These are phyloP conservation scores for Cladosporium cucumerinum DNA, from an alignment of 2,329 filamentous ascomycete species.

Conservation along the genomic window DNA sequence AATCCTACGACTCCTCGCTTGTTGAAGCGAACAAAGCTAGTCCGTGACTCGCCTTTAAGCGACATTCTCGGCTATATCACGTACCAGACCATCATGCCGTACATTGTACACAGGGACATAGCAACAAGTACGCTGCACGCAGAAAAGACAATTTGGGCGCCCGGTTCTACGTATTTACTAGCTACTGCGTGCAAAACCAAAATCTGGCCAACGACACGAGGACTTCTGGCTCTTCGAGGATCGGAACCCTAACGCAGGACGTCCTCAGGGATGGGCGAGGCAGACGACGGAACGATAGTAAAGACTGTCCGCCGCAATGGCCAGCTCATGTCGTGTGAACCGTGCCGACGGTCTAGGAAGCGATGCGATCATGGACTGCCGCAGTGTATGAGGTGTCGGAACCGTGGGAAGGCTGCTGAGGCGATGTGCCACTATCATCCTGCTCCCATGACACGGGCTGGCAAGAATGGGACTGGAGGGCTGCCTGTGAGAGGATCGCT, in stretches of 20 bases:
- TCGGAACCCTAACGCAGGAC: neutral
- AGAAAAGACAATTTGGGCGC: neutral
- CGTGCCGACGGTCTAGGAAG: neutral
- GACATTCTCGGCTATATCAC: neutral
- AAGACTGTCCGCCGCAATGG: neutral
- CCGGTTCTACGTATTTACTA: neutral
- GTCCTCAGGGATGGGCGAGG: neutral
- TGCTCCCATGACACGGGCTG: neutral
- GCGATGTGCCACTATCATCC: conserved; percentile 8
- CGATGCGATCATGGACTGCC: conserved; percentile 5
- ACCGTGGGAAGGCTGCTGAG: neutral
- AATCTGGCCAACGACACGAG: neutral
- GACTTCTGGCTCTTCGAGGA: neutral
- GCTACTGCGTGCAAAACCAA: neutral
- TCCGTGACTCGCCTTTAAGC: neutral
- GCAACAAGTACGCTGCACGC: neutral
- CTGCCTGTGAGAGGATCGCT: neutral
- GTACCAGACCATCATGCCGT: neutral
- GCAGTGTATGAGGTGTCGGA: neutral
- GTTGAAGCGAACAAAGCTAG: neutral
- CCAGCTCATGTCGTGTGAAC: conserved; percentile 8
- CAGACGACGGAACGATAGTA: neutral
- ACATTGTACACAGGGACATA: neutral
- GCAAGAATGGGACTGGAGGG: neutral
- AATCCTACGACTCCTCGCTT: neutral